These are phyloP conservation scores for Annulohypoxylon truncatum DNA, from an alignment of 2,329 filamentous ascomycete species.

Conservation along the genomic window DNA sequence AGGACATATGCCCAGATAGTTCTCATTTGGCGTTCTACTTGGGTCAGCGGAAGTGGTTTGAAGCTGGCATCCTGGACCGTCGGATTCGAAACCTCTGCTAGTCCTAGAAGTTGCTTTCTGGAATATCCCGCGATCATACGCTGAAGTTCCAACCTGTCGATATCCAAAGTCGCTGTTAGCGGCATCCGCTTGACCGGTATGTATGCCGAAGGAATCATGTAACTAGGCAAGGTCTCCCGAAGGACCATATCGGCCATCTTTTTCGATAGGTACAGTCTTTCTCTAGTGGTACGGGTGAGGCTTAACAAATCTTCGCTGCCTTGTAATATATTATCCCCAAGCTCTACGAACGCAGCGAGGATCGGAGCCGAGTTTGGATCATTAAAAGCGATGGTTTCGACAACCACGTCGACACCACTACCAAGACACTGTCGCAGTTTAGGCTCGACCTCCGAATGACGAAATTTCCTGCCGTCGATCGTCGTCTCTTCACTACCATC, in stretches of 20 bases:
- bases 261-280: conserved; percentile 58
- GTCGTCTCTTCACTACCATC: conserved; percentile 57
- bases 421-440: conserved; percentile 61
- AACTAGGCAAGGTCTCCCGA: conserved; percentile 52
- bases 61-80: conserved; percentile 52
- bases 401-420: conserved; percentile 59
- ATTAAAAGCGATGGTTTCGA: conserved; percentile 61
- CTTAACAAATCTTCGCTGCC: conserved; percentile 54
- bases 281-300: conserved; percentile 55
- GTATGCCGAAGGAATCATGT: conserved; percentile 61
- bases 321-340: conserved; percentile 56
- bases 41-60: conserved; percentile 61
- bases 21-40: conserved; percentile 61
- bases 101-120: conserved; percentile 56
- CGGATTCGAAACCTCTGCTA: conserved; percentile 55
- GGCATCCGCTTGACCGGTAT: conserved; percentile 62
- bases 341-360: conserved; percentile 62
- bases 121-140: conserved; percentile 58
- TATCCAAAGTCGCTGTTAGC: conserved; percentile 62
- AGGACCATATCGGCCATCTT: conserved; percentile 58
- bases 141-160: conserved; percentile 61
- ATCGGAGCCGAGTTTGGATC: conserved; percentile 54
- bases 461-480: conserved; percentile 55
- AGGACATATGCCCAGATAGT: conserved; percentile 61
- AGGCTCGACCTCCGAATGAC: conserved; percentile 60